A percentile compares a stretch with the other conserved stretches of the same genome.
Evolutionary conservation across 1,139 yeast species (phyloP).

Genomic region (Spathaspora jeffriesii): DNA sequence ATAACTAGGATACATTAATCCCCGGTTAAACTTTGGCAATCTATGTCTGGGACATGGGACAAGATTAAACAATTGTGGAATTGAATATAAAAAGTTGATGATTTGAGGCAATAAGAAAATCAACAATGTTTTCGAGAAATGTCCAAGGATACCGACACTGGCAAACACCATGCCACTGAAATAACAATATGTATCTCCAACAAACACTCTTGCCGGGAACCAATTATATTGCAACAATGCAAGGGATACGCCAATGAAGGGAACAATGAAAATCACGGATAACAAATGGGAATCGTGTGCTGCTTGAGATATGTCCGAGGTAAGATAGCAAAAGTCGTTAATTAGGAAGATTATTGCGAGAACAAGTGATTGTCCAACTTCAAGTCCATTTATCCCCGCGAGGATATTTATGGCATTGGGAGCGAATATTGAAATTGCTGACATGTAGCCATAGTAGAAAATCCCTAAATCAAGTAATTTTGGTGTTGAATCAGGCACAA

Average conservation of each 20-base stretch:
- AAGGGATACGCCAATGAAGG: slow-evolving; percentile 82
- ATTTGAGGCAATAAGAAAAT: slow-evolving; percentile 89
- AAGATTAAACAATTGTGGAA: slow-evolving; percentile 83
- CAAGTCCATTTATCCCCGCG: slow-evolving; percentile 96
- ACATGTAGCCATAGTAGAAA: slow-evolving; percentile 87
- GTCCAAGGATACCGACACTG: slow-evolving; percentile 94
- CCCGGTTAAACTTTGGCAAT: slow-evolving; percentile 74
- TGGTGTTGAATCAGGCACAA: slow-evolving; percentile 28
- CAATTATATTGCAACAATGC: slow-evolving; percentile 80
- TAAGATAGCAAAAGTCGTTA: slow-evolving; percentile 75
- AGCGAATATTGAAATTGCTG: slow-evolving; percentile 86
- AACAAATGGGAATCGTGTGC: slow-evolving; percentile 84
- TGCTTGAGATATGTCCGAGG: slow-evolving; percentile 44
- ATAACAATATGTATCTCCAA: slow-evolving; percentile 97
- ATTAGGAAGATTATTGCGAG: slow-evolving; percentile 68
- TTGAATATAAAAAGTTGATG: slow-evolving; percentile 82
- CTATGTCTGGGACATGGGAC: slow-evolving; percentile 97
- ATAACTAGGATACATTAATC: slow-evolving; percentile 70
- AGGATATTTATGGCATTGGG: slow-evolving; percentile 96
- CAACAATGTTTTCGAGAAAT: slow-evolving; percentile 89
- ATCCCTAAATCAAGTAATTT: slow-evolving; percentile 73
- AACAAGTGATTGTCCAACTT: slow-evolving; percentile 91
- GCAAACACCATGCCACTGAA: slow-evolving; percentile 99
- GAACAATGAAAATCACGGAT: slow-evolving; percentile 77
- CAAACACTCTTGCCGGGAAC: slow-evolving; percentile 92